These are phyloP conservation scores for Thelonectria discophora DNA, from an alignment of 2,329 filamentous ascomycete species.

Conservation along the genomic window DNA sequence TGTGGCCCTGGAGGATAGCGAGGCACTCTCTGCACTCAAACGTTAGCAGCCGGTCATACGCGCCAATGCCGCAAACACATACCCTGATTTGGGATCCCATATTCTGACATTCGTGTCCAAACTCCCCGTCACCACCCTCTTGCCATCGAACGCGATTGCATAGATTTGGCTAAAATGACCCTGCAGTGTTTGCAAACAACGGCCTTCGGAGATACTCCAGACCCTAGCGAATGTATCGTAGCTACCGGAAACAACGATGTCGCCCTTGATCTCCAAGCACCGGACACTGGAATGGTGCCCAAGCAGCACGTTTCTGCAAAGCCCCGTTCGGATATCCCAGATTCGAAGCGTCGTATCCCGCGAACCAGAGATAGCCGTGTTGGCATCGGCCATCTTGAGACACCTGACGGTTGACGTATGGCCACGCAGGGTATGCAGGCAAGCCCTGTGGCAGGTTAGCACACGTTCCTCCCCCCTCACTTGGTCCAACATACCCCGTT, in stretches of 20 bases:
- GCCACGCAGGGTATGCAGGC: conserved; percentile 84
- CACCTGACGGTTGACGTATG: conserved; percentile 97
- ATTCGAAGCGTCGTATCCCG: conserved; percentile 93
- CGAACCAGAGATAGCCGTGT: conserved; percentile 95
- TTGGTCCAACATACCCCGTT: conserved; percentile 74
- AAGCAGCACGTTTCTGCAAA: conserved; percentile 90
- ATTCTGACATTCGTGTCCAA: conserved; percentile 96
- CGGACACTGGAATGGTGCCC: conserved; percentile 96
- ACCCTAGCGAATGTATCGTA: conserved; percentile 97
- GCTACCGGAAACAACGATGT: conserved; percentile 96
- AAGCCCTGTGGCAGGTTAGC: conserved; percentile 61
- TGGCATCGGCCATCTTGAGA: conserved; percentile 94
- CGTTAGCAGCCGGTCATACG: conserved; percentile 45
- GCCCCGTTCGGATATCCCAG: conserved; percentile 90
- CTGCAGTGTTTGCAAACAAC: conserved; percentile 87
- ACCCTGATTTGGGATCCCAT: conserved; percentile 92
- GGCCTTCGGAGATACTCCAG: conserved; percentile 96
- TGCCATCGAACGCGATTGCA: conserved; percentile 95
- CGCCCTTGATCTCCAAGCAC: conserved; percentile 94
- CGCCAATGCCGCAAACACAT: conserved; percentile 47
- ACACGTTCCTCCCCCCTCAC: neutral
- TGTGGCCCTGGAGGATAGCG: conserved; percentile 94
- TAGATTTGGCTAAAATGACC: conserved; percentile 99
- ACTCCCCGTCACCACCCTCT: conserved; percentile 92
- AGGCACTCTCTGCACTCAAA: conserved; percentile 73